Percentiles rank a stretch among this genome's conserved stretches.
Evolutionary conservation across 352 stramenopile species (phyloP).

Genomic region (Globisporangium iwayamae): DNA sequence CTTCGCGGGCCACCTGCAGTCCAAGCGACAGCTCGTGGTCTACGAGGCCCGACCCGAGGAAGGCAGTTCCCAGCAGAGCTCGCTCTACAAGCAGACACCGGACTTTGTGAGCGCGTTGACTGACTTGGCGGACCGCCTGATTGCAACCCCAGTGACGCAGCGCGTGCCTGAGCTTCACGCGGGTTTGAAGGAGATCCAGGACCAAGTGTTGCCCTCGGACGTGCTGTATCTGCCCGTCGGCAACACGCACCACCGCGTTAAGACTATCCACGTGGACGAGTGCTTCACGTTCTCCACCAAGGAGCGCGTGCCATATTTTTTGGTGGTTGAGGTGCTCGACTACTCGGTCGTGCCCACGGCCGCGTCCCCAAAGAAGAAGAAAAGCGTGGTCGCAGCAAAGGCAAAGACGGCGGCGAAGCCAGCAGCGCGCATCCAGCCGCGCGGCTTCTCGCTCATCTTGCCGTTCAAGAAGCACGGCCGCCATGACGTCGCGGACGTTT

Average conservation of each 20-base stretch:
- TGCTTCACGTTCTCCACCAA: constrained; percentile 85
- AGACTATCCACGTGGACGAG: constrained; percentile 65
- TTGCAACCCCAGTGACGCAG: constrained; percentile 36
- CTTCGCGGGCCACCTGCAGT: constrained; percentile 52
- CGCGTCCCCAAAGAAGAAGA: constrained; percentile 12
- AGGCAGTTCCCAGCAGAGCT: constrained; percentile 57
- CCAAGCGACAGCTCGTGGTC: constrained; percentile 45
- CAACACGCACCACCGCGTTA: constrained; percentile 73
- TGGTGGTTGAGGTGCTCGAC: constrained; percentile 81
- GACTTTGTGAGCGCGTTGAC: constrained; percentile 68
- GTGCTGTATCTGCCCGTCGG: constrained; percentile 80
- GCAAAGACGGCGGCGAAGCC: background rate
- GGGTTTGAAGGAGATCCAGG: constrained; percentile 43
- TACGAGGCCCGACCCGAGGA: constrained; percentile 58
- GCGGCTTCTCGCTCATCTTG: constrained; percentile 45
- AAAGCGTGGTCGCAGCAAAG: background rate
- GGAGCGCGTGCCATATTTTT: constrained; percentile 78
- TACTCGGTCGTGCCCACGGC: constrained; percentile 33
- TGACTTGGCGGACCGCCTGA: constrained; percentile 60
- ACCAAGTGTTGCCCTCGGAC: constrained; percentile 57
- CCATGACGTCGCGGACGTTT: constrained; percentile 6
- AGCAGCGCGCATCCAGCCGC: constrained; percentile 19
- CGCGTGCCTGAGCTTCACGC: constrained; percentile 49
- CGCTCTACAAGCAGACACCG: constrained; percentile 65
- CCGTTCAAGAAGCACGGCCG: constrained; percentile 45